Evolutionary conservation across 352 stramenopile genomes (phyloP).

Genomic region (Phytophthora pluvialis): DNA sequence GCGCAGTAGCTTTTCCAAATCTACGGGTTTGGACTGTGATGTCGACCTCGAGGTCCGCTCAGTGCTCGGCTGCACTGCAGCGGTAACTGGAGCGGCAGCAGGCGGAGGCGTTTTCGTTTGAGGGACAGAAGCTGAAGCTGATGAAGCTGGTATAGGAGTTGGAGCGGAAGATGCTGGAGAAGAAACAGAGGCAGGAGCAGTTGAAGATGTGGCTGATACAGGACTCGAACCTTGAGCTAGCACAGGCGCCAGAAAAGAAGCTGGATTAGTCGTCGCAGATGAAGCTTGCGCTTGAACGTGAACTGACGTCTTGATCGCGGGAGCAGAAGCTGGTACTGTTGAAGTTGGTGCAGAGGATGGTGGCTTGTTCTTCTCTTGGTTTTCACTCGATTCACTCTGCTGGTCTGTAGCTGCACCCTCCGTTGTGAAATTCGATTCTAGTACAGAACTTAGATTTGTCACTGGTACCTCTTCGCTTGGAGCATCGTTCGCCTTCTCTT

Average conservation of each 20-base stretch:
- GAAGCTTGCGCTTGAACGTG: background rate
- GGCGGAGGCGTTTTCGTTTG: background rate
- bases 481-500: constrained; percentile 7
- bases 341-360: background rate
- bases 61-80: background rate
- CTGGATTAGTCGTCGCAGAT: background rate
- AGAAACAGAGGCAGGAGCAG: background rate
- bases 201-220: background rate
- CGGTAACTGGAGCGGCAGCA: background rate
- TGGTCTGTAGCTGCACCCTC: background rate
- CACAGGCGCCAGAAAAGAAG: background rate
- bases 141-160: constrained; percentile 6
- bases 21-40: constrained; percentile 11
- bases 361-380: constrained; percentile 7
- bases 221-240: background rate
- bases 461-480: background rate
- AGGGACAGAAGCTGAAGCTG: constrained; percentile 8
- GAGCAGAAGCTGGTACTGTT: background rate
- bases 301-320: background rate
- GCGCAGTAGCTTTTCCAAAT: constrained; percentile 38
- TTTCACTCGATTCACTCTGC: background rate
- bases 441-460: background rate
- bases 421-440: background rate
- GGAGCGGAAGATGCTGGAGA: background rate
- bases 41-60: background rate